Evolutionary conservation across 495 filamentous ascomycete species (phyloP).

Genomic region (Neurospora tetraspora): DNA sequence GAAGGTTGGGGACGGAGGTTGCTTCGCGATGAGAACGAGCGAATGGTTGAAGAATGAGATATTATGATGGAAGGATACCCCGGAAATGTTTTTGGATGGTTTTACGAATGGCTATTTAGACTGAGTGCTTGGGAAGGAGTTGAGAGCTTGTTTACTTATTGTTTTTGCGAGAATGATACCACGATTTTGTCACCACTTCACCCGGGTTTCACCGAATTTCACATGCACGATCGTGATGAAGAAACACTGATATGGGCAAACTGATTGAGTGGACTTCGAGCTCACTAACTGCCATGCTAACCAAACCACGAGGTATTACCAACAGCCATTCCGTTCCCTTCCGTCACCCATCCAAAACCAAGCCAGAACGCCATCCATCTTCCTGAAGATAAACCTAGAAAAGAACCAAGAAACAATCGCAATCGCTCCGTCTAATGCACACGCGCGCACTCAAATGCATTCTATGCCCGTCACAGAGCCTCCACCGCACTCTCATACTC

Average conservation of each 20-base stretch:
- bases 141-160: not conserved
- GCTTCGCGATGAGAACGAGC: not conserved
- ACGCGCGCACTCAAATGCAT: not conserved
- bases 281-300: not conserved
- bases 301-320: not conserved
- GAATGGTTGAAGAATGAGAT: not conserved
- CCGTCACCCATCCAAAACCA: not conserved
- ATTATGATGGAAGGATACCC: not conserved
- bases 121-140: not conserved
- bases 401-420: not conserved
- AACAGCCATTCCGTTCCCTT: not conserved
- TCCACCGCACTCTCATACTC: constrained; percentile 27
- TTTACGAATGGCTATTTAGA: not conserved
- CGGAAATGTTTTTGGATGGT: not conserved
- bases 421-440: not conserved
- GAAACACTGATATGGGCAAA: not conserved
- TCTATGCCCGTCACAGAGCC: not conserved
- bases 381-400: not conserved
- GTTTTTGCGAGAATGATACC: not conserved
- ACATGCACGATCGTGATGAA: not conserved
- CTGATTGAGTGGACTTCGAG: not conserved
- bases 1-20: not conserved
- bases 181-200: not conserved
- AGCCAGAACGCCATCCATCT: not conserved
- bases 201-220: not conserved